Evolutionary conservation across 1,284 basidiomycete genomes (phyloP).

Genomic region (Tremellales sp.): DNA sequence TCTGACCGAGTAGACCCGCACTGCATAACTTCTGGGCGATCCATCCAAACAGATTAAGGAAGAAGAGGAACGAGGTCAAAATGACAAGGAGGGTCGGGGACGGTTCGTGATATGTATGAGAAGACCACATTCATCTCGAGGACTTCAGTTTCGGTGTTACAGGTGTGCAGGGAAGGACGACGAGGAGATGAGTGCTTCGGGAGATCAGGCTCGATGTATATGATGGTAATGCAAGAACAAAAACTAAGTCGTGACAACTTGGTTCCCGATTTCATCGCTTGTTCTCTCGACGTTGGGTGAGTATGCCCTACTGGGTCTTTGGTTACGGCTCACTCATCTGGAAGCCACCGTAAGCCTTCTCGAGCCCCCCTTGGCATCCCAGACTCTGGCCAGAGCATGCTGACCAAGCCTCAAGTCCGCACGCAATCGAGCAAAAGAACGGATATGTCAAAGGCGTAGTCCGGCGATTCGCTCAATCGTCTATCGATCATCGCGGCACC

Average conservation of each 20-base stretch:
- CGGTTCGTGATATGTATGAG: slow-evolving; percentile 41
- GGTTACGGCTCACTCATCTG: slow-evolving; percentile 44
- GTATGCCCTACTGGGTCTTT: slow-evolving; percentile 40
- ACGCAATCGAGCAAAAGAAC: slow-evolving; percentile 35
- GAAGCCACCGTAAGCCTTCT: slow-evolving; percentile 39
- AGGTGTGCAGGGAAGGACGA: neutral
- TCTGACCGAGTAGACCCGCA: slow-evolving; percentile 51
- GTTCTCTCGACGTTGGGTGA: too few species aligned
- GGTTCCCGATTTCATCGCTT: too few species aligned
- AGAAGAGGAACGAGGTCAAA: slow-evolving; percentile 45
- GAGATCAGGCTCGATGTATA: too few species aligned
- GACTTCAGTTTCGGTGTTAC: slow-evolving; percentile 6
- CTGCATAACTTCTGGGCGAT: slow-evolving; percentile 33
- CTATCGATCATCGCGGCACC: slow-evolving; percentile 45
- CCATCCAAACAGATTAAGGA: slow-evolving; percentile 43
- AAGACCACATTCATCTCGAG: slow-evolving; percentile 27
- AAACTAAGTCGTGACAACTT: too few species aligned
- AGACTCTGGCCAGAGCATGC: neutral
- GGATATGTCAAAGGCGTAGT: slow-evolving; percentile 43
- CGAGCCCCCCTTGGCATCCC: neutral
- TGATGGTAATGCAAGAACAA: too few species aligned
- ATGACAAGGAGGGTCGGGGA: slow-evolving; percentile 36
- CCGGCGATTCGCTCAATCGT: slow-evolving; percentile 45
- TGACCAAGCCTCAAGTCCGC: slow-evolving; percentile 21
- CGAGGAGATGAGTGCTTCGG: too few species aligned